These are phyloP conservation scores for Litchi chinensis DNA, from an alignment of 345 rosid genomes.

Conservation along the genomic window DNA sequence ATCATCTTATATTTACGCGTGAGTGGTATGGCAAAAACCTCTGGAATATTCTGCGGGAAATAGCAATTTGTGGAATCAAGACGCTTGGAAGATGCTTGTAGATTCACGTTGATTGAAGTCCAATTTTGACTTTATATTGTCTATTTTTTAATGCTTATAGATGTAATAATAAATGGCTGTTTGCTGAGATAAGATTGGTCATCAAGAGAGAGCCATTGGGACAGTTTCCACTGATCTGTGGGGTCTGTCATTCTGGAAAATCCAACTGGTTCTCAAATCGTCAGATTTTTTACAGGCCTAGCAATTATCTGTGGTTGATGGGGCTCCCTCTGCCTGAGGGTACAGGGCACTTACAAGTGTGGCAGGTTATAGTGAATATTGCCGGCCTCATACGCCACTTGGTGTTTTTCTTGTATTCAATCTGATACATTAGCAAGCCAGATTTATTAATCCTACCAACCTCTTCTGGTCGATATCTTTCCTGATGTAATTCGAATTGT, in stretches of 20 bases:
- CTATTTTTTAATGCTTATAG: no score
- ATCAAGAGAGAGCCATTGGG: neutral
- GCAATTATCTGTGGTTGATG: neutral
- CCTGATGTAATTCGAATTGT: neutral
- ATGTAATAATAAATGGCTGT: no score
- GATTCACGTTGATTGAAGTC: neutral
- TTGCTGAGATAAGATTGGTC: neutral
- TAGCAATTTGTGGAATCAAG: neutral
- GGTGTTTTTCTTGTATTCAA: neutral
- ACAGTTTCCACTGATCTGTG: neutral
- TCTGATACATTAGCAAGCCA: neutral
- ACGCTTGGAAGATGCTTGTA: neutral
- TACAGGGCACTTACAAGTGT: neutral
- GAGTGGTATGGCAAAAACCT: neutral
- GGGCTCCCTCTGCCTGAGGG: constrained; percentile 20
- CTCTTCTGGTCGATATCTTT: neutral
- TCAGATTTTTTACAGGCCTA: neutral
- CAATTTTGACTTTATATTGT: neutral
- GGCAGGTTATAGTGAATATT: neutral
- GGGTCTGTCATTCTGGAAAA: neutral
- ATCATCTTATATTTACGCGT: neutral
- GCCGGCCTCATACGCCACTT: neutral
- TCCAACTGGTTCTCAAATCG: neutral
- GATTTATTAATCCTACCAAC: neutral
- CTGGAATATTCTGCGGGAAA: neutral